Evolutionary conservation across 2,329 filamentous ascomycete species (phyloP).

Genomic region (Microcyclospora tardicrescens): DNA sequence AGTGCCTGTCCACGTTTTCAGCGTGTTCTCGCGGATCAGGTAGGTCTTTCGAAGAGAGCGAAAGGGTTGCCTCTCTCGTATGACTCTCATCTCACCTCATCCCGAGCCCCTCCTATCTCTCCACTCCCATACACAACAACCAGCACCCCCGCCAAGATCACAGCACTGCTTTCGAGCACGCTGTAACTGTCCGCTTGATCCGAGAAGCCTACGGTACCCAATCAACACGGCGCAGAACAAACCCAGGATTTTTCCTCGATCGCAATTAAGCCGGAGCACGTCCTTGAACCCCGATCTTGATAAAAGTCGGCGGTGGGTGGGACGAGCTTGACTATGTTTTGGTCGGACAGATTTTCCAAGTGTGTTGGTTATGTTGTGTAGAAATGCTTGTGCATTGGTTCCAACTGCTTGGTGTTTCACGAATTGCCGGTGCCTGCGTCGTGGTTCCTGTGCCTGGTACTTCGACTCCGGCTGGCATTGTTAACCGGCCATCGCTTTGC

Average conservation of each 20-base stretch:
- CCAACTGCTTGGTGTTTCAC: too few species aligned
- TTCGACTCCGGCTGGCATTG: too few species aligned
- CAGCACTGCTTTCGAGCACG: conserved; percentile 11
- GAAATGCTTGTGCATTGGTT: too few species aligned
- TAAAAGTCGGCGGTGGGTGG: conserved; percentile 77
- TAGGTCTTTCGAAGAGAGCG: too few species aligned
- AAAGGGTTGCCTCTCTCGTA: too few species aligned
- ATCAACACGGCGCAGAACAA: conserved; percentile 54
- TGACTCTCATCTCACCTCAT: too few species aligned
- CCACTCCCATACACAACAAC: neutral
- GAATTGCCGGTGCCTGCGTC: too few species aligned
- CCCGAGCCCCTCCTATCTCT: neutral
- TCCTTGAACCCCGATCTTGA: conserved; percentile 60
- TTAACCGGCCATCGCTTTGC: too few species aligned
- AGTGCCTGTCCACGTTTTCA: too few species aligned
- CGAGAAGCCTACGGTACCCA: conserved; percentile 18
- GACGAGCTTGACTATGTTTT: conserved; percentile 86
- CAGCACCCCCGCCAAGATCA: conserved; percentile 13
- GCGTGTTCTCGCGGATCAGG: neutral
- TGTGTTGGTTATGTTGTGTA: too few species aligned
- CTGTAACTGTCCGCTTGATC: conserved; percentile 21
- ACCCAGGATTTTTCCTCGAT: conserved; percentile 34
- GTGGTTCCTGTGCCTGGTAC: too few species aligned
- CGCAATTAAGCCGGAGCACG: conserved; percentile 99
- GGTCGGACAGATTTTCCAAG: conserved; percentile 54